Evolutionary conservation across 2,329 filamentous ascomycete genomes (phyloP), one percentile per base, ranked within the genome.

Genomic region (Exophiala lecanii-corni): DNA sequence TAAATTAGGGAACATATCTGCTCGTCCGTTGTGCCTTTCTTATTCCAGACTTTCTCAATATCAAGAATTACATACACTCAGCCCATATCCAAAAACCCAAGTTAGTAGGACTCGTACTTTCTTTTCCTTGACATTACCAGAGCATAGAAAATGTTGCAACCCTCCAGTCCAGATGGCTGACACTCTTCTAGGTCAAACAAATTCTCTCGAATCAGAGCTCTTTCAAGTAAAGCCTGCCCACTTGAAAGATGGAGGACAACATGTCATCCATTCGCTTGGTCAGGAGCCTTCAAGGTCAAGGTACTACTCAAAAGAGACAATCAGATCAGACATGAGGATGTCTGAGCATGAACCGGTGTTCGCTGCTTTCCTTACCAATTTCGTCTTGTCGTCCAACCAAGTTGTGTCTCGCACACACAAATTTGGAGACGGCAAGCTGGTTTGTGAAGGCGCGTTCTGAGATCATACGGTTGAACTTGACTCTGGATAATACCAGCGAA

Each of bases 401-500:
- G 45, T 34, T 32, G 19, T 23, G 23, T 19, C 17, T 43, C 26
- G 54, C n/a, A n/a, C n/a, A n/a, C n/a, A n/a, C n/a, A n/a, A n/a
- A n/a, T 59, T 54, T 45, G 49, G 49, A 51, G 45, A 51, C 47
- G 45, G 44, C 32, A 9, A 25, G 40, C 54, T 55, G 37, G 47
- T 40, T 40, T 32, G 30, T 40, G 45, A 28, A 26, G 41, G 36
- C 44, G 46, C 67, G 71, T 71, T 75, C 79, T 87, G 83, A 91
- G 85, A 92, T 81, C 81, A 92, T 84, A 92, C 86, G 86, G 87
- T 83, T 74, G 74, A 72, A 88, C 91, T 86, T 91, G 91, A 86
- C 91, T 89, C 86, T 87, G 85, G 87, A 89, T 91, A 91, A 92
- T 92, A 87, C 87, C 85, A 89, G 89, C 89, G 89, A 89, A 92